A percentile compares a stretch with the other conserved stretches of the same genome.
Evolutionary conservation across 2,329 filamentous ascomycete species (phyloP).

Genomic region (Stemphylium beticola): DNA sequence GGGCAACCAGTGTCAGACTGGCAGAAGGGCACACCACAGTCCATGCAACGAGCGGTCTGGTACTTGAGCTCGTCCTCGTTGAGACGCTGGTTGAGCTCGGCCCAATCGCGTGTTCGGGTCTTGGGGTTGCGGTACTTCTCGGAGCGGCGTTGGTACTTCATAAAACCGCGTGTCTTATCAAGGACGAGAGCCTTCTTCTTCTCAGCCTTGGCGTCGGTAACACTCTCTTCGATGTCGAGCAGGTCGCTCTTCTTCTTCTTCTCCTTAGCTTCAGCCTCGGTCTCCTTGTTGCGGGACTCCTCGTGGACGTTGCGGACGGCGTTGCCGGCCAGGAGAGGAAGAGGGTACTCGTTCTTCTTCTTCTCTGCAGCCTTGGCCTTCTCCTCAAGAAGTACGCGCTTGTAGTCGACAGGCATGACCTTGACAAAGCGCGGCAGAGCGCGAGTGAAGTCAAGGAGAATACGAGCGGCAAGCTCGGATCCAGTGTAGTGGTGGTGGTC

Average conservation of each 20-base stretch:
- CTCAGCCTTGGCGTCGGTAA: constrained; percentile 82
- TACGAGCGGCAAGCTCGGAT: constrained; percentile 89
- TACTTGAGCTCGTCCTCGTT: constrained; percentile 97
- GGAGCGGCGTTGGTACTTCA: constrained; percentile 90
- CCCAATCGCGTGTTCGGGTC: constrained; percentile 90
- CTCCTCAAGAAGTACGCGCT: constrained; percentile 87
- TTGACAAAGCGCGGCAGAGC: constrained; percentile 91
- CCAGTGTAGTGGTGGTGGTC: constrained; percentile 98
- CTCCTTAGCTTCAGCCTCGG: constrained; percentile 66
- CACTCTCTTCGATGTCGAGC: constrained; percentile 86
- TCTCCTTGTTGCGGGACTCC: constrained; percentile 60
- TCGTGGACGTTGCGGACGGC: constrained; percentile 61
- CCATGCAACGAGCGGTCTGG: constrained; percentile 96
- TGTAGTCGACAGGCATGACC: constrained; percentile 93
- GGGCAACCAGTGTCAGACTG: constrained; percentile 96
- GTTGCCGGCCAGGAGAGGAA: constrained; percentile 76
- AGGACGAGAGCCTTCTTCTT: constrained; percentile 91
- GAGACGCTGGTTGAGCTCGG: constrained; percentile 83
- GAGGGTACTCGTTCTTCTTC: constrained; percentile 81
- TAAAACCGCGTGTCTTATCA: constrained; percentile 98
- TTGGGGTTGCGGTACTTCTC: constrained; percentile 91
- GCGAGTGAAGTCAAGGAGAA: constrained; percentile 93
- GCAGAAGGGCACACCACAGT: constrained; percentile 97
- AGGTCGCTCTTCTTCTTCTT: constrained; percentile 75
- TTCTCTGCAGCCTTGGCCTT: constrained; percentile 83